These are phyloP conservation scores for Mycena indigotica DNA, from an alignment of 768 basidiomycete genomes.

Conservation along the genomic window DNA sequence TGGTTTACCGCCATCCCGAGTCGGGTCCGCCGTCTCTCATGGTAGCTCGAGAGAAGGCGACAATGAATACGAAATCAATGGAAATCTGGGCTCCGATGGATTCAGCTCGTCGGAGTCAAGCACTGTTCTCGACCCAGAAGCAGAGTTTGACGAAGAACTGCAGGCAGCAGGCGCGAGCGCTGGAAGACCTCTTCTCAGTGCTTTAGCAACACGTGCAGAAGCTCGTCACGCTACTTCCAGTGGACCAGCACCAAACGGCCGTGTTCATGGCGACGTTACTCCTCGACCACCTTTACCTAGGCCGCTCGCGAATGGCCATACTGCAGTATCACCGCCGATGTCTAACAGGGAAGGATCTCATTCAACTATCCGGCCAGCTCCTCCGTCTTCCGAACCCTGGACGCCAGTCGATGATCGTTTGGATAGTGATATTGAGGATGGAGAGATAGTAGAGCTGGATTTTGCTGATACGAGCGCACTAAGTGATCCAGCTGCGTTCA, in stretches of 20 bases:
- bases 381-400: constrained; percentile 60
- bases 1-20: constrained; percentile 51
- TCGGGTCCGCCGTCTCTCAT: constrained; percentile 44
- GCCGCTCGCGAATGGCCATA: constrained; percentile 8
- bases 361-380: constrained; percentile 4
- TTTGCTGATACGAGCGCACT: constrained; percentile 73
- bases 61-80: constrained; percentile 48
- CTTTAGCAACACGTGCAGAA: constrained; percentile 12
- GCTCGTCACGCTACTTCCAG: constrained; percentile 6
- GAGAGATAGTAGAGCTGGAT: constrained; percentile 74
- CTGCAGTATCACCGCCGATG: constrained; percentile 12
- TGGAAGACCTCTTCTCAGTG: constrained; percentile 36
- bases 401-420: constrained; percentile 42
- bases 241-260: constrained; percentile 13
- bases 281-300: constrained; percentile 50
- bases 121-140: constrained; percentile 42
- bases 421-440: constrained; percentile 43
- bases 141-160: constrained; percentile 30
- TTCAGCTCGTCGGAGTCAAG: constrained; percentile 44
- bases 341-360: constrained; percentile 1
- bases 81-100: constrained; percentile 35
- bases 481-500: constrained; percentile 66
- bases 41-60: constrained; percentile 59
- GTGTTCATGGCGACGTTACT: constrained; percentile 60
- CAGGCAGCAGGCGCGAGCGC: constrained; percentile 34